Evolutionary conservation across 345 rosid species (phyloP).

Genomic region (Citrus australasica): DNA sequence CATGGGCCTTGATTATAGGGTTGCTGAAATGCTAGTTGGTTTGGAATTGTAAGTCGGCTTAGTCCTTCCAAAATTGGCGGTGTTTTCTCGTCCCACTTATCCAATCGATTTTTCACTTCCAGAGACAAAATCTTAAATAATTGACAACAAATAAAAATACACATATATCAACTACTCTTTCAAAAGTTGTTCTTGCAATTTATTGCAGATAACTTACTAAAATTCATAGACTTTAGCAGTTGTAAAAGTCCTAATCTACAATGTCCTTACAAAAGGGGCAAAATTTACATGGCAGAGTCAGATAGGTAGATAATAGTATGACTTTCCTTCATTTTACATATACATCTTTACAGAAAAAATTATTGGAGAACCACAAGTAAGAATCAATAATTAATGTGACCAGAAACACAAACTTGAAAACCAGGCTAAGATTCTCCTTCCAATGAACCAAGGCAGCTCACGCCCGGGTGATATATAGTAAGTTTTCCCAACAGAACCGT

Average conservation of each 20-base stretch:
- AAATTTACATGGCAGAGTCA: conserved; percentile 22
- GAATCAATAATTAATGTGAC: conserved; percentile 41
- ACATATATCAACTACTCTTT: too few species aligned
- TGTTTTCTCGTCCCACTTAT: too few species aligned
- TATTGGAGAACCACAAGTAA: conserved; percentile 34
- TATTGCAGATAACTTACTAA: too few species aligned
- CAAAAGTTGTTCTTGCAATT: too few species aligned
- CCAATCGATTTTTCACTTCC: too few species aligned
- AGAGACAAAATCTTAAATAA: neutral
- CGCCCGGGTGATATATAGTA: neutral
- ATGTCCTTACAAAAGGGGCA: neutral
- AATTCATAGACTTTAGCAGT: too few species aligned
- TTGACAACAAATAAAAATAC: too few species aligned
- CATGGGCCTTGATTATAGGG: too few species aligned
- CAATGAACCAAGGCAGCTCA: neutral
- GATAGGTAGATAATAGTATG: conserved; percentile 13
- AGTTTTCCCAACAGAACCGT: neutral
- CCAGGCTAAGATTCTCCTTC: conserved; percentile 14
- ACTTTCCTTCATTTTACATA: conserved; percentile 8
- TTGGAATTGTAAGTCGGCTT: too few species aligned
- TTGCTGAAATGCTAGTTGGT: too few species aligned
- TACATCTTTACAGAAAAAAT: conserved; percentile 32
- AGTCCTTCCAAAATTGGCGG: too few species aligned
- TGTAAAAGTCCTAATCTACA: neutral
- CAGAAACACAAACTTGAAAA: conserved; percentile 13